These are phyloP conservation scores for Morella rubra DNA, from an alignment of 306 rosid genomes.

Conservation along the genomic window DNA sequence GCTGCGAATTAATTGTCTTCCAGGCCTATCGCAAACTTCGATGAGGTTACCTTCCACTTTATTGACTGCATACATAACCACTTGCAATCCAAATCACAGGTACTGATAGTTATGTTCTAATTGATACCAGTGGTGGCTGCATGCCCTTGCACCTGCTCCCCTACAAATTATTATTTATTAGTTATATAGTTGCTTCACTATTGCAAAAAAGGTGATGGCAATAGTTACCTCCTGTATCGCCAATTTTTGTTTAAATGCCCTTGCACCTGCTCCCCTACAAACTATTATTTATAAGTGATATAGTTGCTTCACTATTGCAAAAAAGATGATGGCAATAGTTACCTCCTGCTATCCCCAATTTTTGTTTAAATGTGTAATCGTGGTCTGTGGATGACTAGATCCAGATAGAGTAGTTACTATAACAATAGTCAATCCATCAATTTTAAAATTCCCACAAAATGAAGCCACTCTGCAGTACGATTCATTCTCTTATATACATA, in stretches of 20 bases:
- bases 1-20: conserved; percentile 28
- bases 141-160: conserved; percentile 1
- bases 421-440: too few relatives aligned
- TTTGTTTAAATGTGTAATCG: not conserved
- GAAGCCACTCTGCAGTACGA: too few relatives aligned
- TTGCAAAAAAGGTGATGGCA: not conserved
- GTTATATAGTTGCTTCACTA: not conserved
- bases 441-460: too few relatives aligned
- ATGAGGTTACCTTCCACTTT: conserved; percentile 84
- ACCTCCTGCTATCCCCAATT: not conserved
- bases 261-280: not conserved
- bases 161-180: not conserved
- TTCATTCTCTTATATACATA: conserved; percentile 3
- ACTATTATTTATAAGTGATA: not conserved
- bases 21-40: conserved; percentile 83
- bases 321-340: not conserved
- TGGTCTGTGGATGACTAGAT: too few relatives aligned
- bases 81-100: conserved; percentile 62
- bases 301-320: not conserved
- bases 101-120: conserved; percentile 23
- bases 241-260: not conserved
- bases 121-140: not conserved
- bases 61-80: conserved; percentile 85
- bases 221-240: not conserved
- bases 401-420: too few relatives aligned